These are phyloP conservation scores for Albugo laibachii DNA, from an alignment of 352 stramenopile genomes.

Conservation along the genomic window DNA sequence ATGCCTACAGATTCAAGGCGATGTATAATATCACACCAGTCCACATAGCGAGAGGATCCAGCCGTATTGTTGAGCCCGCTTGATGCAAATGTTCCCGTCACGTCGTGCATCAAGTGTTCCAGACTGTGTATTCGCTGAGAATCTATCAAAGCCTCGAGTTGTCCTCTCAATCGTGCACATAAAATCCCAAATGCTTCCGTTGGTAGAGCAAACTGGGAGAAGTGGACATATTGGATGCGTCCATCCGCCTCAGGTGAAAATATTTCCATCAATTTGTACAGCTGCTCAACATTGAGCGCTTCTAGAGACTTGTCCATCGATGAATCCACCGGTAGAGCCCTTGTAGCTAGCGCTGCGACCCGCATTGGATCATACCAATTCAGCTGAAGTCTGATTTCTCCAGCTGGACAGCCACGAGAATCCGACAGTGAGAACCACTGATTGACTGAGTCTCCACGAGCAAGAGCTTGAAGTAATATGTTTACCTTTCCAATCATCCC, in stretches of 20 bases:
- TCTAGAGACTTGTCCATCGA: not conserved
- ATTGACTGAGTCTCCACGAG: slow-evolving; percentile 40
- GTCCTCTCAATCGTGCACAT: slow-evolving; percentile 35
- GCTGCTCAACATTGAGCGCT: slow-evolving; percentile 44
- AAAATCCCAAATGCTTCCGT: slow-evolving; percentile 32
- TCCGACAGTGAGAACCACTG: slow-evolving; percentile 58
- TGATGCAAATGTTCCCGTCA: not conserved
- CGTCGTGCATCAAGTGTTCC: slow-evolving; percentile 16
- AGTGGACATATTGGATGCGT: slow-evolving; percentile 48
- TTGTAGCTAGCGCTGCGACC: slow-evolving; percentile 19
- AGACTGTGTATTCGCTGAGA: slow-evolving; percentile 17
- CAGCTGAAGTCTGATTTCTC: slow-evolving; percentile 49
- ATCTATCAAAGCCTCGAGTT: slow-evolving; percentile 36
- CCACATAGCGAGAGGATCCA: no score
- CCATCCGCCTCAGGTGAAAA: slow-evolving; percentile 41
- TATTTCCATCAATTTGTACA: slow-evolving; percentile 33
- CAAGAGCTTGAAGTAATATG: slow-evolving; percentile 41
- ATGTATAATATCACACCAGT: no score
- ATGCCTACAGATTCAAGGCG: no score
- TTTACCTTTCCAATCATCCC: slow-evolving; percentile 56
- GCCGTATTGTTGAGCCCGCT: not conserved
- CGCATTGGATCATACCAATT: slow-evolving; percentile 65
- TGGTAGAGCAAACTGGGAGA: slow-evolving; percentile 30
- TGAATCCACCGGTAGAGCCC: not conserved
- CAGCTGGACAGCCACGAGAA: slow-evolving; percentile 23